Conservation (phyloP, 306 rosid species). For the Cyclanthera cordifolia region DNA sequence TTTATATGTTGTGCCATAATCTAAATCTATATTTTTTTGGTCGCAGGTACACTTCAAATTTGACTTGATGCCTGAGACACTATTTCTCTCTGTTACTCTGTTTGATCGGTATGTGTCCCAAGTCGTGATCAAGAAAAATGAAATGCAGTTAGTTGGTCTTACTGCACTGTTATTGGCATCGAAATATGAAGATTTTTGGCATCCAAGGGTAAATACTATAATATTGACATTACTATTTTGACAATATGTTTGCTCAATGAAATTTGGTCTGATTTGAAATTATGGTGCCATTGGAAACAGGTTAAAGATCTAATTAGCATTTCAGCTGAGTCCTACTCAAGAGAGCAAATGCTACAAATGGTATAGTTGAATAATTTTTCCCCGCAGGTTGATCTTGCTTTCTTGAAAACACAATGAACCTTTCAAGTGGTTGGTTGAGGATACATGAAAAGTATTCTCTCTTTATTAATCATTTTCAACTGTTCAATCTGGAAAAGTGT, state of each 20-base stretch:
- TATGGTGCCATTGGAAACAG: slow-evolving; percentile 22
- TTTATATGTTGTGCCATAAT: slow-evolving; percentile 1
- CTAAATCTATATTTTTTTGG: slow-evolving; percentile 15
- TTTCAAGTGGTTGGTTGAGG: background rate
- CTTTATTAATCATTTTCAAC: background rate
- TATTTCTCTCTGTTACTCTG: slow-evolving; percentile 18
- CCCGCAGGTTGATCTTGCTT: background rate
- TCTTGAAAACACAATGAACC: background rate
- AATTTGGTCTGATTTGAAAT: background rate
- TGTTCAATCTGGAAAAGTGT: background rate
- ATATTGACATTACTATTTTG: slow-evolving; percentile 6
- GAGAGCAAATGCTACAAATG: slow-evolving; percentile 76
- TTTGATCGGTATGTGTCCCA: slow-evolving; percentile 55
- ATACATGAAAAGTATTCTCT: background rate
- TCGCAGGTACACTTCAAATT: slow-evolving; percentile 73
- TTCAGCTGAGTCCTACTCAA: slow-evolving; percentile 72
- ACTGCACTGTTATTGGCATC: slow-evolving; percentile 84
- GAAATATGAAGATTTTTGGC: slow-evolving; percentile 90
- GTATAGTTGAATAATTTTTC: slow-evolving; percentile 16
- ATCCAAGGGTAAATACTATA: slow-evolving; percentile 54
- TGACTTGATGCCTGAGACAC: slow-evolving; percentile 87
- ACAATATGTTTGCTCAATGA: slow-evolving; percentile 13
- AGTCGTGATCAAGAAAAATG: slow-evolving; percentile 44
- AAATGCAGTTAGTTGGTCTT: slow-evolving; percentile 85
- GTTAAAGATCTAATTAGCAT: slow-evolving; percentile 68